A percentile compares a stretch with the other conserved stretches of the same genome.
Evolutionary conservation across 192 early-diverging fungal genomes (phyloP).

Genomic region (Backusella morwellensis): DNA sequence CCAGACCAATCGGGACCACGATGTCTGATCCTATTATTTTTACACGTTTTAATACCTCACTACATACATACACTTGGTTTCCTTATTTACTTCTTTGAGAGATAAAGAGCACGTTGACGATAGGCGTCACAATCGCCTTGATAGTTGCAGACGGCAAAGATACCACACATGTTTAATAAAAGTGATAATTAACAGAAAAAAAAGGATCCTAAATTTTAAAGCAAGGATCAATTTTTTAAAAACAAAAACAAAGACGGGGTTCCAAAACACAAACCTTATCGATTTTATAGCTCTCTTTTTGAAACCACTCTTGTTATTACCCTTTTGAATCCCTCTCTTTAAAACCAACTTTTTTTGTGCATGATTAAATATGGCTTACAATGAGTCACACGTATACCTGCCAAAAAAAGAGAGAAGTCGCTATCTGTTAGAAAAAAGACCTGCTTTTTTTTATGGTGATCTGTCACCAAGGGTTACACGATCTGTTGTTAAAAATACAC

Average conservation of each 20-base stretch:
- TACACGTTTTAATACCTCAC: neutral
- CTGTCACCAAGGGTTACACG: neutral
- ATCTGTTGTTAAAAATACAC: neutral
- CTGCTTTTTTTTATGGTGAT: neutral
- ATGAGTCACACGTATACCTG: neutral
- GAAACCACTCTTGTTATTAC: neutral
- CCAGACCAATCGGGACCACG: conserved; percentile 99
- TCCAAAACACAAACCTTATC: neutral
- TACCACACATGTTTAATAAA: conserved; percentile 84
- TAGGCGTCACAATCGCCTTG: conserved; percentile 71
- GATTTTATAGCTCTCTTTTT: too few species aligned
- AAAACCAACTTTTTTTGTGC: too few species aligned
- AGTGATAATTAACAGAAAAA: neutral
- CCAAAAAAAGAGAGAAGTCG: neutral
- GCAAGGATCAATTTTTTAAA: conserved; percentile 1
- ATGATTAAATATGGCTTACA: neutral
- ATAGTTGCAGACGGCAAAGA: conserved; percentile 94
- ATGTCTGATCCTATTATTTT: conserved; percentile 74
- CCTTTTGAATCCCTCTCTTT: too few species aligned
- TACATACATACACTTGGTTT: neutral
- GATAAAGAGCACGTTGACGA: conserved; percentile 79
- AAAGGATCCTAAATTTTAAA: neutral
- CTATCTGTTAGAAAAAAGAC: neutral
- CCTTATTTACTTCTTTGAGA: conserved; percentile 75
- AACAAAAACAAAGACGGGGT: neutral